These are phyloP conservation scores for Aureobasidium melanogenum DNA, from an alignment of 2,329 filamentous ascomycete species.

Conservation along the genomic window DNA sequence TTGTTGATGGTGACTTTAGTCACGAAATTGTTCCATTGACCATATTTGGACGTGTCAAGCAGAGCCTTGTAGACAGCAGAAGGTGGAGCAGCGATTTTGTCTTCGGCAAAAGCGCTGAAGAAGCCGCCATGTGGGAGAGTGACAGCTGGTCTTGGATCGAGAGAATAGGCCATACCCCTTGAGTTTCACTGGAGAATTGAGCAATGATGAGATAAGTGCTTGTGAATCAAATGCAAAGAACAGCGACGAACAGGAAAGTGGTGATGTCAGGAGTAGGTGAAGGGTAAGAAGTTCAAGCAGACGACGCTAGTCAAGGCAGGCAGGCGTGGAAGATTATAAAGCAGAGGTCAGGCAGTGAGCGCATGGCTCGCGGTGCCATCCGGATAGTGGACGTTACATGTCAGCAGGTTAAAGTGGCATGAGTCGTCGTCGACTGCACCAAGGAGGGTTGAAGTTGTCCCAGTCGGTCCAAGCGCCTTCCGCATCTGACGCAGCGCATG, in stretches of 20 bases:
- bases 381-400: not conserved
- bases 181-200: no score
- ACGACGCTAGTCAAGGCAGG: no score
- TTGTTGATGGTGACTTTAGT: constrained; percentile 36
- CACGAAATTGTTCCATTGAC: constrained; percentile 40
- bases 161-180: not conserved
- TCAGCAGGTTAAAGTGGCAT: not conserved
- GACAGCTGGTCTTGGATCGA: constrained; percentile 20
- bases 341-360: not conserved
- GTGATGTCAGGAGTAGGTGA: not conserved
- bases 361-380: not conserved
- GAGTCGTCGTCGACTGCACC: not conserved
- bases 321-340: not conserved
- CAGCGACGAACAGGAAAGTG: not conserved
- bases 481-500: constrained; percentile 6
- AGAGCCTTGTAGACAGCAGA: constrained; percentile 35
- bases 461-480: constrained; percentile 5
- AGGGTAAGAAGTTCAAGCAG: not conserved
- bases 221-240: not conserved
- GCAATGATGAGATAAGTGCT: no score
- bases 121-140: constrained; percentile 24
- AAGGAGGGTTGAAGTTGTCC: not conserved
- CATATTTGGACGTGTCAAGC: constrained; percentile 37
- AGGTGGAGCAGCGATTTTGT: constrained; percentile 32
- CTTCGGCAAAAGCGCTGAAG: constrained; percentile 26